Evolutionary conservation across 192 early-diverging fungal genomes (phyloP).

Genomic region (Pilaira anomala): DNA sequence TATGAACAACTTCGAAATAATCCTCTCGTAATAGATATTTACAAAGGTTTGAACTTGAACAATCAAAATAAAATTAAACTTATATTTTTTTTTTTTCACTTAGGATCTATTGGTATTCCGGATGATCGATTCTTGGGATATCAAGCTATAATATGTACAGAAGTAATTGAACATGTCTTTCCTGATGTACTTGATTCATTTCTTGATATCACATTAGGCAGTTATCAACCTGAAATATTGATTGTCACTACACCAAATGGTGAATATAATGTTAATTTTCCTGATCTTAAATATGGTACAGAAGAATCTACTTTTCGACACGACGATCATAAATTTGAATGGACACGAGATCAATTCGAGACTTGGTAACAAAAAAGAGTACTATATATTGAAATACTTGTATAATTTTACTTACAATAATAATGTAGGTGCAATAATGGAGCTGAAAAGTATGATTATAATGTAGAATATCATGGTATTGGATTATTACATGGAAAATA

Average conservation of each 20-base stretch:
- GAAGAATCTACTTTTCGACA: constrained; percentile 62
- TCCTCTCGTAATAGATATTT: constrained; percentile 60
- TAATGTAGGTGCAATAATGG: constrained; percentile 41
- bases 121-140: constrained; percentile 53
- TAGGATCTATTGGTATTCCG: constrained; percentile 51
- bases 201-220: constrained; percentile 58
- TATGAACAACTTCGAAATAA: constrained; percentile 54
- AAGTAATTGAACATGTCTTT: constrained; percentile 86
- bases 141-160: constrained; percentile 76
- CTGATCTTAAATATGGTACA: constrained; percentile 70
- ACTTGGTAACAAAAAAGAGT: constrained; percentile 52
- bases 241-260: constrained; percentile 82
- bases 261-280: constrained; percentile 90
- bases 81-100: too few relatives aligned
- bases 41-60: constrained; percentile 52
- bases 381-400: background rate
- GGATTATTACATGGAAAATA: constrained; percentile 43
- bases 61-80: background rate
- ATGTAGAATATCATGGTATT: constrained; percentile 60
- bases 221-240: constrained; percentile 64
- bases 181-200: constrained; percentile 49
- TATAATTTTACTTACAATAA: background rate
- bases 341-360: constrained; percentile 86
- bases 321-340: constrained; percentile 93
- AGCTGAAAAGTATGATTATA: constrained; percentile 64